Conservation (phyloP, 192 early-diverging fungal genomes). For the Phycomyces blakesleeanus region DNA sequence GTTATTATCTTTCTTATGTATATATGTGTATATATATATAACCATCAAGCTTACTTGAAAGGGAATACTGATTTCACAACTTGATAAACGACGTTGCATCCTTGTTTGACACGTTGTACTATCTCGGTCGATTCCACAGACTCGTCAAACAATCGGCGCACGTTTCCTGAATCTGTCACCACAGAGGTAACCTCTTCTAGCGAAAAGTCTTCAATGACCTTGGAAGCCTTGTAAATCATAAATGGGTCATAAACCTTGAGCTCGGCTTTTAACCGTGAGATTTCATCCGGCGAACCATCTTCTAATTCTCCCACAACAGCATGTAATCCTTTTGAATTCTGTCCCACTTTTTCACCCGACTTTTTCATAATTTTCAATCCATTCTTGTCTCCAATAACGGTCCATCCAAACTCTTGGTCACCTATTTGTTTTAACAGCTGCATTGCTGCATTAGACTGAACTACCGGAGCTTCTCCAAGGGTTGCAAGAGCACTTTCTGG, state of each 20-base stretch:
- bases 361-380: conserved; percentile 41
- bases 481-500: background rate
- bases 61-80: conserved; percentile 45
- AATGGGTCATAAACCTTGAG: conserved; percentile 39
- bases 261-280: background rate
- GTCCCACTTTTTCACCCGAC: conserved; percentile 22
- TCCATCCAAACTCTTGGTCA: conserved; percentile 40
- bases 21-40: background rate
- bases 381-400: conserved; percentile 38
- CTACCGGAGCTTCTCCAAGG: conserved; percentile 11
- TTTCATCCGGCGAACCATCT: conserved; percentile 2
- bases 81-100: conserved; percentile 39
- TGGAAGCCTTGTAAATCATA: conserved; percentile 41
- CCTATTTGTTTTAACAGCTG: conserved; percentile 36
- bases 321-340: no score
- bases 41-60: conserved; percentile 32
- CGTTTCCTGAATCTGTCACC: conserved; percentile 33
- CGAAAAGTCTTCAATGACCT: conserved; percentile 51
- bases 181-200: conserved; percentile 48
- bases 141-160: conserved; percentile 38
- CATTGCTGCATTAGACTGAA: conserved; percentile 26
- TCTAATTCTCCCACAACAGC: background rate
- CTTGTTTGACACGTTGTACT: conserved; percentile 33
- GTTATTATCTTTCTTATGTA: no score
- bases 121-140: conserved; percentile 35